Conservation (phyloP, 1,139 yeast genomes). For the Tardiomyces digboiensis region DNA sequence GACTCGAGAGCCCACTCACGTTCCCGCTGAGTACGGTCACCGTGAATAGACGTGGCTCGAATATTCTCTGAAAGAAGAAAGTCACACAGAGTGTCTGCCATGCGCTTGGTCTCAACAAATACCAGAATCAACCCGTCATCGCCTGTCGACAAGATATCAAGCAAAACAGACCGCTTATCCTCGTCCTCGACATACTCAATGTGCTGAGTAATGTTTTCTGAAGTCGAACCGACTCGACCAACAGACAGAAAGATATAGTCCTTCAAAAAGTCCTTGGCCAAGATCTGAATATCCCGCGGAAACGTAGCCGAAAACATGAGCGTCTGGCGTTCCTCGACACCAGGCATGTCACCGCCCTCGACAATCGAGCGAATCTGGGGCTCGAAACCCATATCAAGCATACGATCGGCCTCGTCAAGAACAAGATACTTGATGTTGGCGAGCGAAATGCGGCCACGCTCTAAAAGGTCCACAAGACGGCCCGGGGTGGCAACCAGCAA, state of each 20-base stretch:
- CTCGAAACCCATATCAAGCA: conserved; percentile 99
- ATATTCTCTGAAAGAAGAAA: conserved; percentile 81
- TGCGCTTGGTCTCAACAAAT: conserved; percentile 96
- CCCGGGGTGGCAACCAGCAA: conserved; percentile 98
- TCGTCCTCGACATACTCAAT: conserved; percentile 89
- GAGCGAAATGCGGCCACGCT: conserved; percentile 88
- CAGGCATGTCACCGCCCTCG: conserved; percentile 97
- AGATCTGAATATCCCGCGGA: conserved; percentile 95
- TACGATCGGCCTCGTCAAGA: conserved; percentile 98
- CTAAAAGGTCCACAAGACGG: conserved; percentile 92
- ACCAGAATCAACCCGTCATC: conserved; percentile 79
- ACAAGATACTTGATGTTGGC: conserved; percentile 89
- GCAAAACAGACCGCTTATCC: conserved; percentile 85
- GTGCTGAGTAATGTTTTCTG: conserved; percentile 95
- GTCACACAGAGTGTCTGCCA: conserved; percentile 95
- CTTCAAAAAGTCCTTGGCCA: conserved; percentile 94
- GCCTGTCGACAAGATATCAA: conserved; percentile 79
- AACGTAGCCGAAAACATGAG: conserved; percentile 98
- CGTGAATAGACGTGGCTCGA: conserved; percentile 98
- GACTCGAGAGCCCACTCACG: conserved; percentile 95
- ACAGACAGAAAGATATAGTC: conserved; percentile 94
- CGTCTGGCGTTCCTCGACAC: conserved; percentile 84
- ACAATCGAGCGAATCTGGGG: conserved; percentile 98
- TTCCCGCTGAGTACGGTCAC: conserved; percentile 96
- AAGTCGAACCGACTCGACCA: conserved; percentile 97